phyloP scores from a whole-genome alignment of 257 asterid genomes.

The Ilex aquifolium region DNA sequence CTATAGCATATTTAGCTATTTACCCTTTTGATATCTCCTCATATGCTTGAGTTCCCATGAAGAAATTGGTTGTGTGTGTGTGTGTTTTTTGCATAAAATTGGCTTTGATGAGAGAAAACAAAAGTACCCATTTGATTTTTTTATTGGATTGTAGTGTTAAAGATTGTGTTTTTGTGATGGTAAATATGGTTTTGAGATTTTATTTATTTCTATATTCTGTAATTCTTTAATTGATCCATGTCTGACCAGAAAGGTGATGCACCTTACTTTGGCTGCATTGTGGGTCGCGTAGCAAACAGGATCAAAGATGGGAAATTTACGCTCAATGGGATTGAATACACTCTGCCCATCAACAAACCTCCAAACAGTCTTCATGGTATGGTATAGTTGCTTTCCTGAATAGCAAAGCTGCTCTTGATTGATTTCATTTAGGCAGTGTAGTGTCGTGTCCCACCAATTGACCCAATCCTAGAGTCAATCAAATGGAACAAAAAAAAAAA shows the following conservation, averaged over 20 bases:
- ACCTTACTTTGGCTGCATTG: conserved; percentile 93
- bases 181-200: background rate
- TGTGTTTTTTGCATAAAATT: background rate
- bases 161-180: background rate
- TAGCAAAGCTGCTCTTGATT: no score
- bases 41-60: conserved; percentile 6
- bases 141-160: background rate
- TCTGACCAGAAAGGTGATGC: conserved; percentile 76
- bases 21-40: background rate
- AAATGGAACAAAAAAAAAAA: no score
- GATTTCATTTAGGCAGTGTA: no score
- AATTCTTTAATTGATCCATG: conserved; percentile 6
- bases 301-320: conserved; percentile 82
- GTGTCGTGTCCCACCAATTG: no score
- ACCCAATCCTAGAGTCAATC: no score
- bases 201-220: background rate
- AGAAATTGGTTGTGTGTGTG: conserved; percentile 8
- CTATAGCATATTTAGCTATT: background rate
- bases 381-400: background rate
- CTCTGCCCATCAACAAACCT: conserved; percentile 83
- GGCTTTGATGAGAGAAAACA: background rate
- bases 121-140: background rate
- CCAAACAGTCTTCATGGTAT: conserved; percentile 97
- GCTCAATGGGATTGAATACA: conserved; percentile 57
- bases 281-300: conserved; percentile 97